Evolutionary conservation across 306 rosid species (phyloP).

Genomic region (Hippophae tibetana): DNA sequence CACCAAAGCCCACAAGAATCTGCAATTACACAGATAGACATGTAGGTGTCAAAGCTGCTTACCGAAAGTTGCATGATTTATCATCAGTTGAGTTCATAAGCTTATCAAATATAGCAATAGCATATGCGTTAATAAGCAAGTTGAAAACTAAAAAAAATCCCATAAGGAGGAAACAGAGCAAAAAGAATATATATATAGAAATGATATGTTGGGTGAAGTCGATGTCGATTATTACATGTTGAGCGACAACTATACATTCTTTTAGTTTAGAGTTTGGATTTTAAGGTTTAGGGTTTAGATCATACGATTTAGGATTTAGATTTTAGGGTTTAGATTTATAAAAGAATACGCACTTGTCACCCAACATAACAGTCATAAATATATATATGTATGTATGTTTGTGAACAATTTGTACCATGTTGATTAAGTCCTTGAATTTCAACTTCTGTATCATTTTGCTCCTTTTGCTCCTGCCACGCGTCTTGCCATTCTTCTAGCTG

Average conservation of each 20-base stretch:
- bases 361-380: no score
- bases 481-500: constrained; percentile 84
- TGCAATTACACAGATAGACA: neutral
- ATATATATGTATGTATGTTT: no score
- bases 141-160: neutral
- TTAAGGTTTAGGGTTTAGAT: no score
- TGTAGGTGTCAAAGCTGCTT: neutral
- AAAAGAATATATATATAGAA: no score
- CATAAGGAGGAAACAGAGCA: neutral
- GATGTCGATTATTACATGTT: no score
- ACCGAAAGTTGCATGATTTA: neutral
- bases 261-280: no score
- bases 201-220: no score
- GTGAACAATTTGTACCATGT: constrained; percentile 29
- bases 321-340: no score
- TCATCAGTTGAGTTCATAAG: neutral
- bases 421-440: constrained; percentile 35
- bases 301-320: no score
- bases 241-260: no score
- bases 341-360: no score
- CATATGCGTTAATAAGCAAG: neutral
- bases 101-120: neutral
- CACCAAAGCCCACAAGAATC: neutral
- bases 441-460: constrained; percentile 33
- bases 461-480: constrained; percentile 60